A percentile compares a stretch with the other conserved stretches of the same genome.
phyloP scores from a whole-genome alignment of 2,329 filamentous ascomycete genomes.

The Xylariales sp. region DNA sequence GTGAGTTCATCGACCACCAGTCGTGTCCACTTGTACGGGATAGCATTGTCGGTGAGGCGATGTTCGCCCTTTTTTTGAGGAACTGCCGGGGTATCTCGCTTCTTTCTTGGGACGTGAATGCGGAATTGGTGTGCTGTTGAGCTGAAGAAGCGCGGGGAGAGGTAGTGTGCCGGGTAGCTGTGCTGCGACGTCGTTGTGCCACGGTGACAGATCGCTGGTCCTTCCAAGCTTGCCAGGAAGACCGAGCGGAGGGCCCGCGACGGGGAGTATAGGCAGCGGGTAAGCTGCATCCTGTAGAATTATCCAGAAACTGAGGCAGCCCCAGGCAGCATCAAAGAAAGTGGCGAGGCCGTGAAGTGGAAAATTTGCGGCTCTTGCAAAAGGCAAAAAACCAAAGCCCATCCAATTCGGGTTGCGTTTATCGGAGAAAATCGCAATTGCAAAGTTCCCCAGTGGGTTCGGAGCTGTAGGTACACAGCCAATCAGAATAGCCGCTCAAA shows the following conservation, averaged over 20 bases:
- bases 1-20: conserved; percentile 22
- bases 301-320: too few relatives aligned
- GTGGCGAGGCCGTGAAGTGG: too few relatives aligned
- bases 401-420: background rate
- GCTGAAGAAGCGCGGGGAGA: conserved; percentile 10
- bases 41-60: conserved; percentile 41
- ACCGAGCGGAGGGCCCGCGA: conserved; percentile 21
- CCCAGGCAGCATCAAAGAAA: too few relatives aligned
- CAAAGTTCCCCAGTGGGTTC: background rate
- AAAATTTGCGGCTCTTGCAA: too few relatives aligned
- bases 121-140: conserved; percentile 8
- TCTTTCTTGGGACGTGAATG: too few relatives aligned
- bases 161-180: conserved; percentile 3
- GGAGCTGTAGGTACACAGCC: conserved; percentile 6
- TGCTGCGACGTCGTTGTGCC: conserved; percentile 8
- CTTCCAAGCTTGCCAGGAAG: too few relatives aligned
- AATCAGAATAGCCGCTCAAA: too few relatives aligned
- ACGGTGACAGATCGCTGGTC: conserved; percentile 14
- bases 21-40: conserved; percentile 29
- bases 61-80: too few relatives aligned
- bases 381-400: too few relatives aligned
- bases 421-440: background rate
- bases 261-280: conserved; percentile 18
- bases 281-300: conserved; percentile 21
- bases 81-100: too few relatives aligned